Base-by-base conservation (phyloP, 306 rosid genomes). In the Prinsepia uniflora region DNA sequence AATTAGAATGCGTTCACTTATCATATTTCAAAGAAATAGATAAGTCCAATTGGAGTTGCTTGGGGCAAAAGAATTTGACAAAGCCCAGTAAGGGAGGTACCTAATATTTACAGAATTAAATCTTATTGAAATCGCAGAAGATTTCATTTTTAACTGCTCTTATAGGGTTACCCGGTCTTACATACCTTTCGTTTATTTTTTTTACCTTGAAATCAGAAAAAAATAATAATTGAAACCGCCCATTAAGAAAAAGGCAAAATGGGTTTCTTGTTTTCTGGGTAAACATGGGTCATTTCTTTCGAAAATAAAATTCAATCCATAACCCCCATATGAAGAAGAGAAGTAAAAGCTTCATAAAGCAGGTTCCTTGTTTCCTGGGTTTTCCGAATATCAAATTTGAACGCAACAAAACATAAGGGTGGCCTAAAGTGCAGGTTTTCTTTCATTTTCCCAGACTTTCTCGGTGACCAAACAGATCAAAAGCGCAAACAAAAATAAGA, bases 301-400 rank as follows among this genome's bases (percentile, higher is more conserved):
- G 7, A 55, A 55, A 55, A 19, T n/a, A 24, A 7, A 53, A 53
- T 53, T 8, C 5, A 53, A 53, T 7, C 58, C 24, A 30, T 14
- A 46, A 46, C 11, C 11, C 13, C 50, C 17, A 46, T 46, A 10
- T 10, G 50, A 14, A 46, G 50, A 46, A 4, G 5, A 46, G 50
- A 46, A 46, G 13, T 6, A 46, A 46, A 46, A 46, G 50, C 50
- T 14, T 5, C 15, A 12, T 10, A 1, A 5, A 15, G 19, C 47
- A 57, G 70, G 57, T 66, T 66, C 22, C 22, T 24, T 66, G 57
- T 46, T 66, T 53, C 53, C 19, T 6, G 12, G n/a, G 48, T 7
- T 8, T 36, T 19, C 15, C 22, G 6, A 52, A 53, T n/a, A 3
- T 6, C 9, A 39, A 17, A 68, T 68, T 39, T 43, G 36, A 68